Conservation (phyloP, 2,329 filamentous ascomycete species). For the Boeremia exigua region DNA sequence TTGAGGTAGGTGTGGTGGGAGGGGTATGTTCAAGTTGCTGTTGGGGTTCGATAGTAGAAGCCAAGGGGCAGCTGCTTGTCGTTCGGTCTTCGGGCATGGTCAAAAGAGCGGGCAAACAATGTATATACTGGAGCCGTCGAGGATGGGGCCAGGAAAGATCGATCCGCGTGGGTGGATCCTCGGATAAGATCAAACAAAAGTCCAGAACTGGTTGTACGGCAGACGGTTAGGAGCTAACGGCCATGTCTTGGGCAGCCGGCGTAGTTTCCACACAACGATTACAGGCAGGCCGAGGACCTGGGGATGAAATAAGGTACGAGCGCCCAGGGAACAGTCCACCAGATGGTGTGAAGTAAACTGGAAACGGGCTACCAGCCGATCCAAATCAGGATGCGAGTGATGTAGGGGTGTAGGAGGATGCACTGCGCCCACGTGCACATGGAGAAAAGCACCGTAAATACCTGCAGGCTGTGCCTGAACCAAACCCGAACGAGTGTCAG, state of each 20-base stretch:
- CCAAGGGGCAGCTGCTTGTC: slow-evolving; percentile 43
- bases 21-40: slow-evolving; percentile 32
- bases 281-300: slow-evolving; percentile 38
- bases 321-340: slow-evolving; percentile 33
- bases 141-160: slow-evolving; percentile 37
- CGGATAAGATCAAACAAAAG: slow-evolving; percentile 34
- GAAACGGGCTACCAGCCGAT: slow-evolving; percentile 37
- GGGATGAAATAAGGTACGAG: slow-evolving; percentile 40
- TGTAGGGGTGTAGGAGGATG: slow-evolving; percentile 31
- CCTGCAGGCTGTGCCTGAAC: slow-evolving; percentile 48
- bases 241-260: slow-evolving; percentile 38
- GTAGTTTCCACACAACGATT: slow-evolving; percentile 34
- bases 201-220: slow-evolving; percentile 43
- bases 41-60: slow-evolving; percentile 26
- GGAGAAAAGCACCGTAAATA: slow-evolving; percentile 46
- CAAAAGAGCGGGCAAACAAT: slow-evolving; percentile 31
- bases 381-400: slow-evolving; percentile 44
- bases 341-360: slow-evolving; percentile 32
- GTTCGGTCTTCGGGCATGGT: slow-evolving; percentile 43
- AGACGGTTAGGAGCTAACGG: slow-evolving; percentile 40
- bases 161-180: slow-evolving; percentile 41
- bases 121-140: slow-evolving; percentile 42
- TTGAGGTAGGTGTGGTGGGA: slow-evolving; percentile 19
- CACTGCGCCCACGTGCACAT: slow-evolving; percentile 41
- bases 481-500: slow-evolving; percentile 33